Evolutionary conservation across 2,329 filamentous ascomycete species (phyloP), one percentile per base, ranked within the genome.

Genomic region (Pseudogymnoascus sp.): DNA sequence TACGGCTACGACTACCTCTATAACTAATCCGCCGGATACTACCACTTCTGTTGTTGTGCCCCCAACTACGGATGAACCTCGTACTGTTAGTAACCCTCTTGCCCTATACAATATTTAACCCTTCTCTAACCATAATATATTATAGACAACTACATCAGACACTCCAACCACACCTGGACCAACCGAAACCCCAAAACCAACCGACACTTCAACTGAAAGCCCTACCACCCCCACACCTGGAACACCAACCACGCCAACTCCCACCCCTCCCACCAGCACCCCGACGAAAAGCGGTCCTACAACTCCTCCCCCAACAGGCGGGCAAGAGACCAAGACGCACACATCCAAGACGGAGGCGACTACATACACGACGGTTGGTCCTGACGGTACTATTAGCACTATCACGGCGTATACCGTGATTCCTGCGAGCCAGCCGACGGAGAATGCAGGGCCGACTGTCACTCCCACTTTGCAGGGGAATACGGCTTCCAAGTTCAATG

Each of bases 41-140:
- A 36, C 54, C 11, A 60, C 54, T 34, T 51, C 45, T 51, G 5
- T 37, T 60, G 21, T 37, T 60, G 54, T 60, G 54, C 54, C 54
- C 16, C 29, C 54, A 10, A 60, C 54, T 37, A 60, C 54, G 14
- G 5, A 29, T 12, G 45, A 29, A 0, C 21, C 23, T 51, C 12
- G 23, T 51, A 12, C 45, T 4, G 45, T 51, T 1, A 51, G 45
- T 51, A 29, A 29, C 7, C 23, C 45, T 6, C 5, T 26, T 51
- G 6, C 5, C n/a, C 29, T 7, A 51, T n/a, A 29, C n/a, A 23
- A 14, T 11, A 12, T 14, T 47, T 47, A 26, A 10, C 21, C 18
- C 10, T 11, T 14, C 12, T 51, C 45, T 51, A 51, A 51, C 45
- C 12, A 29, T n/a, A n/a, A 6, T 47, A 2, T 7, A 16, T n/a